Evolutionary conservation across 1,284 basidiomycete genomes (phyloP), one percentile per base, ranked within the genome.

Genomic region (Mycosarcoma mackinlayi): DNA sequence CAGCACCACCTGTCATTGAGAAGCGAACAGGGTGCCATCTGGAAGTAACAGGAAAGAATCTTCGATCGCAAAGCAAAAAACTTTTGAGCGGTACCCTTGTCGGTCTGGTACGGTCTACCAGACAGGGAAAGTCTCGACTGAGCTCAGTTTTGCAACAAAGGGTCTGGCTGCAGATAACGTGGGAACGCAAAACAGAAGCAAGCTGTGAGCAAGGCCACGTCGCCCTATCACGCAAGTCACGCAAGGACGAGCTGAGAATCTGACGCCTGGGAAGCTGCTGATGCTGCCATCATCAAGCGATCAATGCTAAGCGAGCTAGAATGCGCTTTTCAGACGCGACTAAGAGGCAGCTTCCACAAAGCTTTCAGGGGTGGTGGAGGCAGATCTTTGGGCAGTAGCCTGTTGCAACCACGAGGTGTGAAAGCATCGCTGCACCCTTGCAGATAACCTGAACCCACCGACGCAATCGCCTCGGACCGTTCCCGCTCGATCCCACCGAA

Each of bases 291-390:
- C 24, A 35, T 35, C 33, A 16, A 11, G 23, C 39, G 23, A 6
- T 40, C 37, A 25, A 16, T 11, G 40, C 25, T 42, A 47, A 47
- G 45, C 45, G 45, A 47, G 45, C 31, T 8, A 28, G 14, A 25
- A 18, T 18, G 7, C 6, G 33, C 45, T 31, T 10, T 19, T n/a
- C 27, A 25, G n/a, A 27, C n/a, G 21, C 45, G 11, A 23, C 14
- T 34, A 27, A 27, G 33, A 27, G 34, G n/a, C 24, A 41, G 21
- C 3, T 13, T 13, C 8, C 45, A 16, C 4, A 25, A 28, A 4
- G 25, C 13, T 30, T n/a, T 11, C 9, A 19, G 30, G 30, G 30
- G 30, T 14, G 30, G 14, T 4, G 9, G 14, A 31, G 30, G 9
- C 8, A 31, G 30, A 31, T 14, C 30, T 31, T n/a, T 16, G 16